These are phyloP conservation scores for Myriosclerotinia curreyana DNA, from an alignment of 2,329 filamentous ascomycete genomes.

Conservation along the genomic window DNA sequence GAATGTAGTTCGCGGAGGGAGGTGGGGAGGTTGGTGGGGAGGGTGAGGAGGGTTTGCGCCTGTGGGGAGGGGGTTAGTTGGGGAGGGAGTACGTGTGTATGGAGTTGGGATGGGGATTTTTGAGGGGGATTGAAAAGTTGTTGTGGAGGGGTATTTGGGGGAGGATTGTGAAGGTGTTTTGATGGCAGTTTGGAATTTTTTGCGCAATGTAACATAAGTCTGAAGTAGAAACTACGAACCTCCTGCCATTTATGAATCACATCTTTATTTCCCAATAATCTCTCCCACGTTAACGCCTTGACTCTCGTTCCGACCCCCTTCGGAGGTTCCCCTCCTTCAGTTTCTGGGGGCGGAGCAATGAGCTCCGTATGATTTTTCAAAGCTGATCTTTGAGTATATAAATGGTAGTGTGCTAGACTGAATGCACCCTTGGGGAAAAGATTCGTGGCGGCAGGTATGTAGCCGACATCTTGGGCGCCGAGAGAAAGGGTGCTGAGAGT, in stretches of 20 bases:
- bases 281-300: constrained; percentile 68
- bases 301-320: constrained; percentile 61
- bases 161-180: no score
- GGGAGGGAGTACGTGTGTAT: background rate
- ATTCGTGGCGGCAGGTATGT: constrained; percentile 80
- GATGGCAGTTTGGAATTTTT: background rate
- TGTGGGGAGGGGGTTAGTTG: constrained; percentile 21
- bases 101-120: background rate
- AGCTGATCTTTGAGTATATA: constrained; percentile 62
- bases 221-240: constrained; percentile 48
- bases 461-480: constrained; percentile 80
- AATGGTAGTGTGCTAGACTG: constrained; percentile 75
- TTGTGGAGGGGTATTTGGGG: no score
- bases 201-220: no score
- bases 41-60: constrained; percentile 85
- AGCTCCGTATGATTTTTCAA: constrained; percentile 43
- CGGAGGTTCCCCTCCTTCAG: constrained; percentile 36
- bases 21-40: constrained; percentile 71
- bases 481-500: constrained; percentile 67
- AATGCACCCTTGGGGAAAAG: constrained; percentile 78
- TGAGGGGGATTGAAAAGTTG: background rate
- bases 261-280: constrained; percentile 69
- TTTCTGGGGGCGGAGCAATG: constrained; percentile 42
- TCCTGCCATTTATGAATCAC: constrained; percentile 82
- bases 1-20: constrained; percentile 76